Percentiles rank a stretch among this genome's conserved stretches.
Evolutionary conservation across 225 moss, liverwort and hornwort species (phyloP).

Genomic region (Polytrichum formosum): DNA sequence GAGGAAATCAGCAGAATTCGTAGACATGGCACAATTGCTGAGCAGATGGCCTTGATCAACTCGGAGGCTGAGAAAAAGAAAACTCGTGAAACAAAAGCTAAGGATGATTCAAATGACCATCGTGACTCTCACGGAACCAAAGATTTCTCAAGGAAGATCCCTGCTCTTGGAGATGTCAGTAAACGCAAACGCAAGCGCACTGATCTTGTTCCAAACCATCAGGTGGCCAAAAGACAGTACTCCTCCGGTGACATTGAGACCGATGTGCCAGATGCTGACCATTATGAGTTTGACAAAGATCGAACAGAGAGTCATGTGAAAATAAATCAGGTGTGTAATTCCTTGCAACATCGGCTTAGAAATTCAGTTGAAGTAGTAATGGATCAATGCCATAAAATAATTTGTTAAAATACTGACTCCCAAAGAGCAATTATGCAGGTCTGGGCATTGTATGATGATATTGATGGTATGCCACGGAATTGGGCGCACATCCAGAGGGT

Average conservation of each 20-base stretch:
- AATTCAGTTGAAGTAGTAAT: too few species aligned
- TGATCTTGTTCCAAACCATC: background rate
- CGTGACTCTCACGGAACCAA: background rate
- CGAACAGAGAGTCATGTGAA: slow-evolving; percentile 25
- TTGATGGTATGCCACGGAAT: slow-evolving; percentile 38
- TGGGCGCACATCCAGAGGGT: slow-evolving; percentile 29
- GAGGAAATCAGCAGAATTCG: background rate
- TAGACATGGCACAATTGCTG: background rate
- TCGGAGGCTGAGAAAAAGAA: background rate
- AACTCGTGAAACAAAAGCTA: background rate
- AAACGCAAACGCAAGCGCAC: background rate
- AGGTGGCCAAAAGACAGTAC: background rate
- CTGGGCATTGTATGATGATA: slow-evolving; percentile 44
- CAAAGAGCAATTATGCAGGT: slow-evolving; percentile 11
- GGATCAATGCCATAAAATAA: too few species aligned
- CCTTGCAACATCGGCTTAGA: too few species aligned
- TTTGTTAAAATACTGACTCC: too few species aligned
- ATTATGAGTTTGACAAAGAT: slow-evolving; percentile 32
- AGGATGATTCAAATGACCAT: background rate
- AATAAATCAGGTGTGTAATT: slow-evolving; percentile 14
- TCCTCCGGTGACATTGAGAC: background rate
- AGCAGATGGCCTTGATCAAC: background rate
- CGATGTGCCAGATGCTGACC: slow-evolving; percentile 37
- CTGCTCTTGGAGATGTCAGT: background rate
- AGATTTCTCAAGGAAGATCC: background rate